A percentile compares a stretch with the other conserved stretches of the same genome.
These are phyloP conservation scores for Kurtzmaniella natalensis DNA, from an alignment of 1,139 yeast species.

Conservation along the genomic window DNA sequence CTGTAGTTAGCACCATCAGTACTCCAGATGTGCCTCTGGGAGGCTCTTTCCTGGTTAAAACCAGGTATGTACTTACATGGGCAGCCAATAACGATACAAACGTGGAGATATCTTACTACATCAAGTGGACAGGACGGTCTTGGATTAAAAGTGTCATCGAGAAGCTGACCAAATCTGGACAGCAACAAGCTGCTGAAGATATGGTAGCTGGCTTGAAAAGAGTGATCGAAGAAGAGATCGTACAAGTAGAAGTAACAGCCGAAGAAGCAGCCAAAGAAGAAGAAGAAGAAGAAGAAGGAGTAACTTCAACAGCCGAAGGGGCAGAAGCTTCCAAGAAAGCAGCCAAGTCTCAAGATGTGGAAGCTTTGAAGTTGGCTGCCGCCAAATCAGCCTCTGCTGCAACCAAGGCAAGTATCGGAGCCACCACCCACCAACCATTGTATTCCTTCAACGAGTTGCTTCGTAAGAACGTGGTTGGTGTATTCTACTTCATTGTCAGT, in stretches of 20 bases:
- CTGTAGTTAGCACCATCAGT: slow-evolving; percentile 33
- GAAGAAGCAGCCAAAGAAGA: slow-evolving; percentile 4
- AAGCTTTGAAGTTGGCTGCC: slow-evolving; percentile 3
- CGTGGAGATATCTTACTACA: slow-evolving; percentile 38
- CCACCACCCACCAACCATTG: background rate
- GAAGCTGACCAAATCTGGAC: slow-evolving; percentile 47
- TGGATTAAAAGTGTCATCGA: slow-evolving; percentile 57
- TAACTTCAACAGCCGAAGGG: too few species aligned
- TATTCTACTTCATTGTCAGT: slow-evolving; percentile 17
- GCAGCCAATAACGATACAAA: slow-evolving; percentile 37
- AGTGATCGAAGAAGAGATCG: slow-evolving; percentile 23
- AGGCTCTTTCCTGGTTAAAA: slow-evolving; percentile 46
- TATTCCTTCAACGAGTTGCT: slow-evolving; percentile 12
- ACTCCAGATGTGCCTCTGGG: slow-evolving; percentile 66
- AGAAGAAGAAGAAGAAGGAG: slow-evolving; percentile 2
- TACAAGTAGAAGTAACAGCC: background rate
- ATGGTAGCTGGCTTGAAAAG: slow-evolving; percentile 24
- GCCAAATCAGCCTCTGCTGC: too few species aligned
- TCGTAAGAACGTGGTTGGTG: slow-evolving; percentile 15
- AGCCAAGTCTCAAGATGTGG: too few species aligned
- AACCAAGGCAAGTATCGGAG: slow-evolving; percentile 3
- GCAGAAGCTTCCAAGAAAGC: too few species aligned
- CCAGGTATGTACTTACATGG: slow-evolving; percentile 49
- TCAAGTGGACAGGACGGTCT: slow-evolving; percentile 53
- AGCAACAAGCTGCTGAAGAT: slow-evolving; percentile 34